Conservation (phyloP, 345 rosid genomes). For the Brassica rapa region DNA sequence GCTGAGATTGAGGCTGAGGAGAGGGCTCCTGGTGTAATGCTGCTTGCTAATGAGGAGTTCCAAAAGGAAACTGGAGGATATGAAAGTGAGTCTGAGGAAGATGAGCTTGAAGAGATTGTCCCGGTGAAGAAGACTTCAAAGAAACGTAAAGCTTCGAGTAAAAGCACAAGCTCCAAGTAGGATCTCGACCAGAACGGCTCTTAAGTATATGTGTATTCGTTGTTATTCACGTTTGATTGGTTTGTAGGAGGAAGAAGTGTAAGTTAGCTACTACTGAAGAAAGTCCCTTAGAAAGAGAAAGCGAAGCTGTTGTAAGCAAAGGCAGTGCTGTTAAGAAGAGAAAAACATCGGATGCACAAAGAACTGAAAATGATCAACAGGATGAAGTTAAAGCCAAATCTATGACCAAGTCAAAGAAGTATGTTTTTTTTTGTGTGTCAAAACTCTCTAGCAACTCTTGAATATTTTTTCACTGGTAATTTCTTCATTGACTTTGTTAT, state of each 20-base stretch:
- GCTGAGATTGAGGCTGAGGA: constrained; percentile 48
- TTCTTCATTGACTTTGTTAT: too few relatives aligned
- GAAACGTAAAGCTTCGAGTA: constrained; percentile 72
- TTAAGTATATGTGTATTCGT: constrained; percentile 8
- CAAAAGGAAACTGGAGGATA: constrained; percentile 62
- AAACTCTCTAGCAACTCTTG: neutral
- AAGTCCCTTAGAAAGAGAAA: constrained; percentile 31
- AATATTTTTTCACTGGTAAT: constrained; percentile 23
- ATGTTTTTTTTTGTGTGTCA: constrained; percentile 37
- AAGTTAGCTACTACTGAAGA: constrained; percentile 53
- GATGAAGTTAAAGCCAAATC: constrained; percentile 30
- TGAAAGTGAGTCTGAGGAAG: constrained; percentile 64
- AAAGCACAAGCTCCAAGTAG: constrained; percentile 65
- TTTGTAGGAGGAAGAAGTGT: constrained; percentile 68
- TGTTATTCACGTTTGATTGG: constrained; percentile 13
- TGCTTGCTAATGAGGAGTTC: constrained; percentile 71
- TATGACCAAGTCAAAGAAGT: constrained; percentile 42
- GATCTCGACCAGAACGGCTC: constrained; percentile 14
- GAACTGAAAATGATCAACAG: constrained; percentile 37
- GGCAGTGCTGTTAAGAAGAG: constrained; percentile 39
- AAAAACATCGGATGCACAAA: constrained; percentile 30
- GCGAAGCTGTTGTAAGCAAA: constrained; percentile 28
- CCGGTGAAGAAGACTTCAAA: constrained; percentile 47
- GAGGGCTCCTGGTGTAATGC: constrained; percentile 42
- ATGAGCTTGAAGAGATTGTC: constrained; percentile 42